Evolutionary conservation across 2,329 filamentous ascomycete genomes (phyloP).

Genomic region (Zymoseptoria ardabiliae): DNA sequence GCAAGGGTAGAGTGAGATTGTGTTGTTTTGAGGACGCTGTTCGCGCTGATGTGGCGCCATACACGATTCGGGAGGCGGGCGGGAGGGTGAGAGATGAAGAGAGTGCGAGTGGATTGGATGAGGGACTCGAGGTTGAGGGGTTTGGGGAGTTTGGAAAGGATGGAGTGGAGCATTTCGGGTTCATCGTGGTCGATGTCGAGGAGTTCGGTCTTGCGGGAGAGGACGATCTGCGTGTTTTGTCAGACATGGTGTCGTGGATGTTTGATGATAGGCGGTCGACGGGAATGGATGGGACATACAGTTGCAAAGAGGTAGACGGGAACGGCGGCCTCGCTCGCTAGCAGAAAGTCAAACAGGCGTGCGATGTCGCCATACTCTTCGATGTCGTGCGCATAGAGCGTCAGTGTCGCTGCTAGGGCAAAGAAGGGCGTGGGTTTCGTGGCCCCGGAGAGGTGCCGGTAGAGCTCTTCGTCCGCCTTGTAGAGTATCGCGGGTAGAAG

Average conservation of each 20-base stretch:
- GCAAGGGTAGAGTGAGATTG: slow-evolving; percentile 35
- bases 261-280: neutral
- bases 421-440: slow-evolving; percentile 66
- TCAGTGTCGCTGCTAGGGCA: slow-evolving; percentile 84
- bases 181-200: slow-evolving; percentile 75
- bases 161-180: slow-evolving; percentile 84
- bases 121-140: slow-evolving; percentile 73
- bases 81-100: slow-evolving; percentile 65
- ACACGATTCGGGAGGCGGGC: slow-evolving; percentile 54
- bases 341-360: slow-evolving; percentile 82
- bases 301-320: slow-evolving; percentile 83
- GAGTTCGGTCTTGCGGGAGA: slow-evolving; percentile 74
- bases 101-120: slow-evolving; percentile 55
- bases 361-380: slow-evolving; percentile 82
- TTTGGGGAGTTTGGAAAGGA: slow-evolving; percentile 77
- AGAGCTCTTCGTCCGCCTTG: slow-evolving; percentile 63
- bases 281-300: slow-evolving; percentile 21
- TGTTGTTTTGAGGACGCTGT: slow-evolving; percentile 82
- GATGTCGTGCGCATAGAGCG: slow-evolving; percentile 94
- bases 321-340: slow-evolving; percentile 81
- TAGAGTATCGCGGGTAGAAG: slow-evolving; percentile 77
- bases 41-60: slow-evolving; percentile 65
- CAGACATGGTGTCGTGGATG: slow-evolving; percentile 2
- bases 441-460: slow-evolving; percentile 47
- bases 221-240: slow-evolving; percentile 54